Percentiles rank a stretch among this genome's conserved stretches.
Conservation (phyloP, 2,329 filamentous ascomycete species). For the Aspergillus melleus region DNA sequence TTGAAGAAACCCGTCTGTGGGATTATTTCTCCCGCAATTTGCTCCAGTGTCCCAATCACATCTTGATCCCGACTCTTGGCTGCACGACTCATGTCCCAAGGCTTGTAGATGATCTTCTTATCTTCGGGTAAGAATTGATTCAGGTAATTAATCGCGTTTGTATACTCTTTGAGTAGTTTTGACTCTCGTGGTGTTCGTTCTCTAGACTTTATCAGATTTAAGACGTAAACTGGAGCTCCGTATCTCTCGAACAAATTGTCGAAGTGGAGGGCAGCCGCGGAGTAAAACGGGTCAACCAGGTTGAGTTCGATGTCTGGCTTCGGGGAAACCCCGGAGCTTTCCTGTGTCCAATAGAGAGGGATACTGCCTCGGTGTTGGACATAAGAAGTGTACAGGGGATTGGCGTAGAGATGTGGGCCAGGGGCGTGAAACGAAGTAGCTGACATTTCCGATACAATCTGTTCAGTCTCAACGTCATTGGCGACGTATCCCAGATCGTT, state of each 20-base stretch:
- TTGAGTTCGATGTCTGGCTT: conserved; percentile 96
- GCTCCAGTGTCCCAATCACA: conserved; percentile 88
- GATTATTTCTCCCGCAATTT: conserved; percentile 84
- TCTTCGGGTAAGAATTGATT: conserved; percentile 86
- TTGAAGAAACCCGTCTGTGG: conserved; percentile 89
- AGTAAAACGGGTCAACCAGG: conserved; percentile 94
- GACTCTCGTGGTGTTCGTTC: conserved; percentile 89
- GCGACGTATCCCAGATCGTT: conserved; percentile 96
- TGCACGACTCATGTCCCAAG: conserved; percentile 97
- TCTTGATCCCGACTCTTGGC: conserved; percentile 90
- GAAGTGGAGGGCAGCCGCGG: conserved; percentile 89
- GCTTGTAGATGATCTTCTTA: conserved; percentile 88
- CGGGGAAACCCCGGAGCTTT: conserved; percentile 89
- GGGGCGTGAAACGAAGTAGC: conserved; percentile 96
- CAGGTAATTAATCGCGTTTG: conserved; percentile 82
- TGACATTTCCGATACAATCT: conserved; percentile 91
- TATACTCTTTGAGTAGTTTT: conserved; percentile 84
- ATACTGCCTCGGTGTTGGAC: conserved; percentile 97
- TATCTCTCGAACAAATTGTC: conserved; percentile 93
- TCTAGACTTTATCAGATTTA: conserved; percentile 87
- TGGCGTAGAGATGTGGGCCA: conserved; percentile 80
- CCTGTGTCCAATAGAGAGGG: conserved; percentile 95
- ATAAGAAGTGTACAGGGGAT: conserved; percentile 91
- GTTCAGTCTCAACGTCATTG: conserved; percentile 98
- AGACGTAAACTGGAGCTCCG: conserved; percentile 83